Conservation (phyloP, 176 grass and related monocot species). For the Hsuehochloa calcarea region DNA sequence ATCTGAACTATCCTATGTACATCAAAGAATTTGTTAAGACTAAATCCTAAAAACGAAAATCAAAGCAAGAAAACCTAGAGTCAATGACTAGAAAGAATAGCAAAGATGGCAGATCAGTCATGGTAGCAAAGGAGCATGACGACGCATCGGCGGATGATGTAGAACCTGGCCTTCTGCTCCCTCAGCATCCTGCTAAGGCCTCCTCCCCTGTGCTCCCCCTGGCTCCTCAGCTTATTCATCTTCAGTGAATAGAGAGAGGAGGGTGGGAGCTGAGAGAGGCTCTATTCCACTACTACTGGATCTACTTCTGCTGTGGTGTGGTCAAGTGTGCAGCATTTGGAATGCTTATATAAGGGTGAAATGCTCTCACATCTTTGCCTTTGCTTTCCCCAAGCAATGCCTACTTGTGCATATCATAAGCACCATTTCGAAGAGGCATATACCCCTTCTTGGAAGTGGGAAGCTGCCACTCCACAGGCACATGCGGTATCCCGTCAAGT, state of each 20-base stretch:
- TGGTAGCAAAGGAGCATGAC: conserved; percentile 68
- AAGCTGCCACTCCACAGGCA: conserved; percentile 25
- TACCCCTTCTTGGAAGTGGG: conserved; percentile 37
- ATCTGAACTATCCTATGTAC: conserved; percentile 39
- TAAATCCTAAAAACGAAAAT: conserved; percentile 22
- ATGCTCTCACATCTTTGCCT: background rate
- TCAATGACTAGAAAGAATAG: background rate
- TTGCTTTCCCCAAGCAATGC: background rate
- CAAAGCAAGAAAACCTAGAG: conserved; percentile 17
- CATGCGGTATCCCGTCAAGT: conserved; percentile 29
- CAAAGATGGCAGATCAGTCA: conserved; percentile 22
- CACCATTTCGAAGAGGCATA: conserved; percentile 15
- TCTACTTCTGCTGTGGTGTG: conserved; percentile 24
- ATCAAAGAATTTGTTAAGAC: conserved; percentile 35
- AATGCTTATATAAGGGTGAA: conserved; percentile 34
- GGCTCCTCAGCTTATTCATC: conserved; percentile 42
- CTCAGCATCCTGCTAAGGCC: conserved; percentile 54
- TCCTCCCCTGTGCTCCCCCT: conserved; percentile 30
- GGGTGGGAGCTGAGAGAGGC: background rate
- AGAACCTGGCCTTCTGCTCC: conserved; percentile 60
- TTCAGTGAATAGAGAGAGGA: background rate
- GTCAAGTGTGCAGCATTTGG: conserved; percentile 23
- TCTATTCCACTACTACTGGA: conserved; percentile 2
- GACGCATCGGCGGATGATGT: conserved; percentile 57
- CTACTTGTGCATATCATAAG: conserved; percentile 36